Percentiles rank a stretch among this genome's conserved stretches.
Evolutionary conservation across 2,329 filamentous ascomycete species (phyloP).

Genomic region (Ophiocordyceps sinensis): DNA sequence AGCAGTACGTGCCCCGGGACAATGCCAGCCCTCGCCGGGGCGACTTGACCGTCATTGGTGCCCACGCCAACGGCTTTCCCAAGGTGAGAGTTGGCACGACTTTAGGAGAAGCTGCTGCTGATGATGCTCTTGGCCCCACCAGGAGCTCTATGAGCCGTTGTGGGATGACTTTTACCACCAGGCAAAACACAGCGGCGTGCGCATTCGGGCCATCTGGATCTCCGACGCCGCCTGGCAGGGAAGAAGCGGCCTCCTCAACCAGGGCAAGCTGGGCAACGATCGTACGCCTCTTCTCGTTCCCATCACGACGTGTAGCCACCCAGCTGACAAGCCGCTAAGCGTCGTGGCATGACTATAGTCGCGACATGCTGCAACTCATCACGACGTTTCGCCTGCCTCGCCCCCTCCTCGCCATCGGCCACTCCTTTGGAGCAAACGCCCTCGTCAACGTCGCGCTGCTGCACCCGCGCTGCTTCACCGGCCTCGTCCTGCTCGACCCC

Average conservation of each 20-base stretch:
- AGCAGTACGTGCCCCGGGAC: slow-evolving; percentile 72
- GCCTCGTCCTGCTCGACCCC: slow-evolving; percentile 70
- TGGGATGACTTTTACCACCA: slow-evolving; percentile 67
- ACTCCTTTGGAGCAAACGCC: slow-evolving; percentile 74
- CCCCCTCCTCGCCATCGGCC: slow-evolving; percentile 71
- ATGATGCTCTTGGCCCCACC: not conserved
- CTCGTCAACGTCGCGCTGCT: slow-evolving; percentile 58
- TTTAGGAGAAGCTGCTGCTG: not conserved
- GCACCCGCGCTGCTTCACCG: slow-evolving; percentile 67
- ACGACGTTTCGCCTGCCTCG: slow-evolving; percentile 71
- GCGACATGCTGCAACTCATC: slow-evolving; percentile 73
- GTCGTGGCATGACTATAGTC: slow-evolving; percentile 71
- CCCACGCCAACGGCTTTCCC: slow-evolving; percentile 84
- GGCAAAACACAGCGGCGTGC: slow-evolving; percentile 43
- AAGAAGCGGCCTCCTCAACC: slow-evolving; percentile 63
- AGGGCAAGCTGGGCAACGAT: slow-evolving; percentile 65
- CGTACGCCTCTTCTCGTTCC: slow-evolving; percentile 33
- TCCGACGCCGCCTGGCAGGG: slow-evolving; percentile 82
- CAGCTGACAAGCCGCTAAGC: slow-evolving; percentile 30
- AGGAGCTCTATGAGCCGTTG: slow-evolving; percentile 86
- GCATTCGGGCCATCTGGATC: slow-evolving; percentile 76
- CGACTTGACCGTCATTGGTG: slow-evolving; percentile 72
- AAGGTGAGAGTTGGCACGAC: slow-evolving; percentile 41
- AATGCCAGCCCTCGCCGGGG: slow-evolving; percentile 54
- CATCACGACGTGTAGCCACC: not conserved